Evolutionary conservation across 306 rosid species (phyloP).

Genomic region (Clitoria ternatea): DNA sequence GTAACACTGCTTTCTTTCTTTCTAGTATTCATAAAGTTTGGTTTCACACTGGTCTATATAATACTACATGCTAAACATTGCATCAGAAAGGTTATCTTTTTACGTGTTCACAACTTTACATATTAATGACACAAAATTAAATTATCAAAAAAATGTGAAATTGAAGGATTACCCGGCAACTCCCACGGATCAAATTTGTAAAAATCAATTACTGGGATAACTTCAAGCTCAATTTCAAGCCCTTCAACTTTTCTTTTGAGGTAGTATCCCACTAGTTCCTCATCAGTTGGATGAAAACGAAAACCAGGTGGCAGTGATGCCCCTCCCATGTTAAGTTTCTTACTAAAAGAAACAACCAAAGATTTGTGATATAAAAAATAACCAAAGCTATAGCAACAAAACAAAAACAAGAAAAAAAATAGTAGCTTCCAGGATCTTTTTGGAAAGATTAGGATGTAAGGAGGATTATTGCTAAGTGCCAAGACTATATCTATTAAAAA

Average conservation of each 20-base stretch:
- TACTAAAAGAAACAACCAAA: background rate
- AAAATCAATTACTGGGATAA: constrained; percentile 76
- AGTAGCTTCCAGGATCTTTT: background rate
- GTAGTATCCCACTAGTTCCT: constrained; percentile 80
- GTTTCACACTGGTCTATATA: constrained; percentile 3
- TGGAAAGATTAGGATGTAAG: background rate
- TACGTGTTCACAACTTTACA: background rate
- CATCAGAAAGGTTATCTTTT: background rate
- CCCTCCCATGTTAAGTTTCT: constrained; percentile 23
- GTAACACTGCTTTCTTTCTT: background rate
- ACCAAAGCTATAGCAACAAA: constrained; percentile 3
- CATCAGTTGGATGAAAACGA: constrained; percentile 91
- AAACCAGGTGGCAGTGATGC: constrained; percentile 79
- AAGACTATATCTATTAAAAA: constrained; percentile 50
- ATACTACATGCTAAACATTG: background rate
- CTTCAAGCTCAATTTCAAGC: constrained; percentile 86
- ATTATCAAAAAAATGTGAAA: background rate
- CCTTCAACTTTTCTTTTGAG: constrained; percentile 81
- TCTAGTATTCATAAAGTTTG: background rate
- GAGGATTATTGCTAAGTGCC: constrained; percentile 38
- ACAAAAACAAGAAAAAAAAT: background rate
- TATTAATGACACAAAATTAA: background rate
- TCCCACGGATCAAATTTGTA: constrained; percentile 96
- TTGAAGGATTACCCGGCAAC: constrained; percentile 66
- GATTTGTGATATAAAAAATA: background rate